These are phyloP conservation scores for Beauveria scarabaeidicola DNA, from an alignment of 2,329 filamentous ascomycete species.

Conservation along the genomic window DNA sequence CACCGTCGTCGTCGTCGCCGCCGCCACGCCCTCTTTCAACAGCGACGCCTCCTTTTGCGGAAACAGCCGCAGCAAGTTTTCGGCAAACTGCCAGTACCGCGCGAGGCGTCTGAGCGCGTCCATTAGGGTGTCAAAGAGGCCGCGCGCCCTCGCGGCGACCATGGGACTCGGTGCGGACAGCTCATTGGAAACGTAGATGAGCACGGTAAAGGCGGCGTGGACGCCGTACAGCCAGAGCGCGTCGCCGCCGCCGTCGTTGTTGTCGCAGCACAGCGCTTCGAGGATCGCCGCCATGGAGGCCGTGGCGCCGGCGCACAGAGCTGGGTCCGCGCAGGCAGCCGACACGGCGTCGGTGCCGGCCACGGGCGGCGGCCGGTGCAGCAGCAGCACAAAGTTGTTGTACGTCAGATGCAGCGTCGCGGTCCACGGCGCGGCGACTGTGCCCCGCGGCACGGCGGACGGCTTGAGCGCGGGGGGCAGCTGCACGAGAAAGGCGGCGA, in stretches of 20 bases:
- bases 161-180: not conserved
- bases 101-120: constrained; percentile 20
- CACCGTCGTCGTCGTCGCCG: not conserved
- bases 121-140: constrained; percentile 19
- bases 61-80: constrained; percentile 23
- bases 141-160: not conserved
- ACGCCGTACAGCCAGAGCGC: constrained; percentile 22
- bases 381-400: constrained; percentile 26
- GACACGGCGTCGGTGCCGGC: not conserved
- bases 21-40: not conserved
- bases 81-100: constrained; percentile 24
- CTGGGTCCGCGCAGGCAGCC: not conserved
- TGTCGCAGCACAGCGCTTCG: constrained; percentile 20
- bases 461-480: constrained; percentile 21
- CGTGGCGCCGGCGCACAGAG: constrained; percentile 23
- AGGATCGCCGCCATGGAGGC: constrained; percentile 21
- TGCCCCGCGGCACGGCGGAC: constrained; percentile 13
- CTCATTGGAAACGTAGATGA: constrained; percentile 14
- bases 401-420: constrained; percentile 26
- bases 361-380: constrained; percentile 23
- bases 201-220: constrained; percentile 24
- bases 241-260: constrained; percentile 15
- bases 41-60: constrained; percentile 13
- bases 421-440: constrained; percentile 21
- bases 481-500: constrained; percentile 22